Conservation (phyloP, 257 asterid species). For the Fraxinus pennsylvanica region DNA sequence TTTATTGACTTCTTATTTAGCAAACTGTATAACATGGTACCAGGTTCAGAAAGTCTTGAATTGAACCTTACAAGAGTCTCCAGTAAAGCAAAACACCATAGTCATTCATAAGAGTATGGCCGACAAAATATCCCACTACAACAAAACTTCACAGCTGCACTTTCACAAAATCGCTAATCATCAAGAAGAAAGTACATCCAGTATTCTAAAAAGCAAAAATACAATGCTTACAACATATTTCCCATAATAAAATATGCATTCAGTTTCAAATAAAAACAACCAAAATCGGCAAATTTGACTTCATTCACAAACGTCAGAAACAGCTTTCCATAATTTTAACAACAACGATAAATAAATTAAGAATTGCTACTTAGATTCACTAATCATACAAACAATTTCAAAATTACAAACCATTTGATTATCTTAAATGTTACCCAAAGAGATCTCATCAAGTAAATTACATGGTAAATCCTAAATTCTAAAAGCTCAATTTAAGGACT, state of each 20-base stretch:
- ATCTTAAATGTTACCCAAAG: not conserved
- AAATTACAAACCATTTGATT: too few species aligned
- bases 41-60: not conserved
- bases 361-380: not conserved
- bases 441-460: not conserved
- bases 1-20: not conserved
- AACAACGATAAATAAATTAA: not conserved
- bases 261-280: not conserved
- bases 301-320: not conserved
- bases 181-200: too few species aligned
- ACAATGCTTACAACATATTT: not conserved
- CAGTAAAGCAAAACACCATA: constrained; percentile 4
- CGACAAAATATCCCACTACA: not conserved
- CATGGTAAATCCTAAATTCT: not conserved
- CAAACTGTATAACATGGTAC: not conserved
- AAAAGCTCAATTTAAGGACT: constrained; percentile 6
- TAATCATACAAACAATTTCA: too few species aligned
- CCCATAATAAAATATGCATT: not conserved
- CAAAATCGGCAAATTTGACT: not conserved
- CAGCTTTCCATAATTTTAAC: constrained; percentile 3
- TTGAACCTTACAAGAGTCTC: constrained; percentile 11
- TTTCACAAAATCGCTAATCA: too few species aligned
- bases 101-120: constrained; percentile 22
- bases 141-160: too few species aligned
- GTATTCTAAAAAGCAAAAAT: not conserved